These are phyloP conservation scores for Triticum dicoccoides DNA, from an alignment of 176 grass and related monocot species.

Conservation along the genomic window DNA sequence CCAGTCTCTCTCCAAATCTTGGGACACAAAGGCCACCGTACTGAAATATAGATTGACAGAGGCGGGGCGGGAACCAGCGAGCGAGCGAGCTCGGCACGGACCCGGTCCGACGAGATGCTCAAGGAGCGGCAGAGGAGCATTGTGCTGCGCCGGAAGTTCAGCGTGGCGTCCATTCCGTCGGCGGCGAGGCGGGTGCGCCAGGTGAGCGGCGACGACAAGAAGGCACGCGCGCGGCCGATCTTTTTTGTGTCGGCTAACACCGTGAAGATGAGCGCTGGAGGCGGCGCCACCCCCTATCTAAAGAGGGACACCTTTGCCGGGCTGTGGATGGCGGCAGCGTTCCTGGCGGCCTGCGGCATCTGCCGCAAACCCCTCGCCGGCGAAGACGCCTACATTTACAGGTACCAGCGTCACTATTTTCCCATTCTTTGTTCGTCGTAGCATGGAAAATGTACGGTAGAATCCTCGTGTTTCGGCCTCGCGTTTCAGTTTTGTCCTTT, in stretches of 20 bases:
- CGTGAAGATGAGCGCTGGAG: not conserved
- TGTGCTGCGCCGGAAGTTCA: conserved; percentile 41
- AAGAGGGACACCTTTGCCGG: not conserved
- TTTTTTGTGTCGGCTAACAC: not conserved
- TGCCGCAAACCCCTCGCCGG: conserved; percentile 62
- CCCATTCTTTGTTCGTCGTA: not conserved
- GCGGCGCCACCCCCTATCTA: not conserved
- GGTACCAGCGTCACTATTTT: conserved; percentile 20
- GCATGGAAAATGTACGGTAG: not conserved
- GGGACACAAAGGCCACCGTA: not conserved
- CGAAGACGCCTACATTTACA: conserved; percentile 82
- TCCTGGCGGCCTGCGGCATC: conserved; percentile 64
- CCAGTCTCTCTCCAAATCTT: conserved; percentile 23
- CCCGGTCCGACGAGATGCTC: conserved; percentile 29
- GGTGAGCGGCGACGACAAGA: not conserved
- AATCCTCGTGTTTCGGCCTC: not conserved
- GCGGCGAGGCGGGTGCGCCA: conserved; percentile 43
- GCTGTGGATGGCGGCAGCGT: conserved; percentile 35
- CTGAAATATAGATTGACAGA: not conserved
- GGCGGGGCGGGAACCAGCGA: not conserved
- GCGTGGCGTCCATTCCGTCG: conserved; percentile 44
- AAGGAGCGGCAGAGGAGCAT: conserved; percentile 57
- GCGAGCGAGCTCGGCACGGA: not conserved
- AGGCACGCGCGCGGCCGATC: not conserved
- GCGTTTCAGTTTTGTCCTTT: not conserved